Percentiles rank a stretch among this genome's conserved stretches.
Evolutionary conservation across 2,329 filamentous ascomycete species (phyloP).

Genomic region (Penicillium sp.): DNA sequence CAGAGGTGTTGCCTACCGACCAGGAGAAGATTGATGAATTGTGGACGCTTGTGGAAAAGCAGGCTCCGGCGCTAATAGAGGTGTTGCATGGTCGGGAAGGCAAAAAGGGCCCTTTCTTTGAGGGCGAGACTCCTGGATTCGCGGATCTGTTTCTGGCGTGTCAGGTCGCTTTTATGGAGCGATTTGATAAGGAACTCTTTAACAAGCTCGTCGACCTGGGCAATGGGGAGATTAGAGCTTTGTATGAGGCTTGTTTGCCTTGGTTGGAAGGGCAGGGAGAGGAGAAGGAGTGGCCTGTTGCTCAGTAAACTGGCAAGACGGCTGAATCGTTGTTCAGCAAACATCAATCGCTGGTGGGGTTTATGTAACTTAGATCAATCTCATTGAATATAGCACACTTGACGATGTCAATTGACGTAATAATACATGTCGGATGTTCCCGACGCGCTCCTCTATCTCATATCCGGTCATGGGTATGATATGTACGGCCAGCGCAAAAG

Average conservation of each 20-base stretch:
- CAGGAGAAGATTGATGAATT: slow-evolving; percentile 16
- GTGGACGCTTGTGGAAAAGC: slow-evolving; percentile 20
- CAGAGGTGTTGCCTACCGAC: slow-evolving; percentile 29
- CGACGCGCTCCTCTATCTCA: slow-evolving; percentile 8
- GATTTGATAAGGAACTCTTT: slow-evolving; percentile 22
- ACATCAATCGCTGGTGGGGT: not conserved
- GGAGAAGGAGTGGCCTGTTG: slow-evolving; percentile 32
- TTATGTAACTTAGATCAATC: slow-evolving; percentile 7
- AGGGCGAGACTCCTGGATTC: slow-evolving; percentile 31
- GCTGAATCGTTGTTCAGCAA: too few relatives aligned
- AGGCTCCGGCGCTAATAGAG: slow-evolving; percentile 18
- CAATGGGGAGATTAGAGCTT: slow-evolving; percentile 26
- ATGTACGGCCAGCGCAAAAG: slow-evolving; percentile 9
- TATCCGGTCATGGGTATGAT: slow-evolving; percentile 10
- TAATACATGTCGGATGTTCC: slow-evolving; percentile 29
- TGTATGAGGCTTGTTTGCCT: slow-evolving; percentile 31
- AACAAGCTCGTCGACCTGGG: slow-evolving; percentile 24
- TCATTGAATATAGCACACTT: slow-evolving; percentile 27
- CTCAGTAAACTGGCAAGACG: slow-evolving; percentile 8
- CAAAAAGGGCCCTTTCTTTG: slow-evolving; percentile 36
- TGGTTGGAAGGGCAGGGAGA: slow-evolving; percentile 36
- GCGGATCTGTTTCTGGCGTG: slow-evolving; percentile 30
- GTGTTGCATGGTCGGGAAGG: slow-evolving; percentile 29
- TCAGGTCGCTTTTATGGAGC: slow-evolving; percentile 27
- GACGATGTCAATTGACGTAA: slow-evolving; percentile 26